Evolutionary conservation across 805 yeast species (phyloP).

Genomic region (Schwanniomyces vanrijiae): DNA sequence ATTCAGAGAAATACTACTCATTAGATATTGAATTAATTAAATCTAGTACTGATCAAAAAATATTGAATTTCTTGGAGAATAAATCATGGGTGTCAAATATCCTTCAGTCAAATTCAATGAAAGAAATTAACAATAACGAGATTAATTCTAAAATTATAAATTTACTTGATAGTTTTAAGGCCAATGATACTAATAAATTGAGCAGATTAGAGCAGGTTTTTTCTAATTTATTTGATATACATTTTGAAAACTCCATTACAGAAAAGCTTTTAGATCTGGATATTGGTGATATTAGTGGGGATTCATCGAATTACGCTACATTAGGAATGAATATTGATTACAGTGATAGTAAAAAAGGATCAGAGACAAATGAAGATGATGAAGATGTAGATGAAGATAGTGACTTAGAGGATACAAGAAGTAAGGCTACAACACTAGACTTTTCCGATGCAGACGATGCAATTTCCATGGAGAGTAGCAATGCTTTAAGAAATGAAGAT

Average conservation of each 20-base stretch:
- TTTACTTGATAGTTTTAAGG: conserved; percentile 9
- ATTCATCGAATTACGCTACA: neutral
- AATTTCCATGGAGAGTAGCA: conserved; percentile 20
- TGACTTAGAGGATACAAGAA: conserved; percentile 21
- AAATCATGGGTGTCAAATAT: conserved; percentile 22
- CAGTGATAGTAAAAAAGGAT: neutral
- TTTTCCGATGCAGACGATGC: conserved; percentile 20
- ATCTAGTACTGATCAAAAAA: conserved; percentile 46
- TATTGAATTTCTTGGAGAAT: conserved; percentile 18
- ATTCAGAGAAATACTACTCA: conserved; percentile 67
- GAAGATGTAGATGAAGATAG: conserved; percentile 22
- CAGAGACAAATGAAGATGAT: conserved; percentile 6
- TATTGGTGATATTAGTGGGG: neutral
- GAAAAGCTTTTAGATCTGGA: neutral
- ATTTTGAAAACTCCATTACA: conserved; percentile 8
- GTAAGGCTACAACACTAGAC: conserved; percentile 18
- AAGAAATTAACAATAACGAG: conserved; percentile 6
- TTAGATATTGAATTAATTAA: conserved; percentile 62
- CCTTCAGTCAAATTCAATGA: conserved; percentile 5
- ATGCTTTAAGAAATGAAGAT: conserved; percentile 7
- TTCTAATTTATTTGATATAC: conserved; percentile 6
- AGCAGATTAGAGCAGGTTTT: conserved; percentile 4
- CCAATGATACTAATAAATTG: conserved; percentile 5
- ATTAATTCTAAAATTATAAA: conserved; percentile 7
- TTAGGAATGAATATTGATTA: neutral